Evolutionary conservation across 305 asterid species (phyloP).

Genomic region (Fraxinus greggii): DNA sequence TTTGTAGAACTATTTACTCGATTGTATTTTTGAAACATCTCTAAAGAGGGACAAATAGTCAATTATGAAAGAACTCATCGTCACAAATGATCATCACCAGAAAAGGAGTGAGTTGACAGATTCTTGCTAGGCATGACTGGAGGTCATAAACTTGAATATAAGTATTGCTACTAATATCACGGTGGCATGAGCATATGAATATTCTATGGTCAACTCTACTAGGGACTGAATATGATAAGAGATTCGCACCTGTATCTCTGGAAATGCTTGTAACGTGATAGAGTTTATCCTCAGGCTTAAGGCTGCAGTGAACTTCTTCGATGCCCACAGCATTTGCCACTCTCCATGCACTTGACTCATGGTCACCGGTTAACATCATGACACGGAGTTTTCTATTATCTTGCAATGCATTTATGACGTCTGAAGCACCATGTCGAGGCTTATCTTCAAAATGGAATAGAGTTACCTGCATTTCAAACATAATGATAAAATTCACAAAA

Average conservation of each 20-base stretch:
- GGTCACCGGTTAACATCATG: slow-evolving; percentile 97
- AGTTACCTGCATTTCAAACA: slow-evolving; percentile 60
- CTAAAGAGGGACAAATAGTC: too few relatives aligned
- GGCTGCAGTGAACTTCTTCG: slow-evolving; percentile 75
- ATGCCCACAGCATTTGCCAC: slow-evolving; percentile 94
- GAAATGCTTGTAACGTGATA: slow-evolving; percentile 78
- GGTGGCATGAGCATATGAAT: not conserved
- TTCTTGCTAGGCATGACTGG: not conserved
- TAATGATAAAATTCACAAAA: not conserved
- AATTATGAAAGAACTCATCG: too few relatives aligned
- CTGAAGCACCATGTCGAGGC: slow-evolving; percentile 71
- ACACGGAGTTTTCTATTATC: slow-evolving; percentile 70
- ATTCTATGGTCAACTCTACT: not conserved
- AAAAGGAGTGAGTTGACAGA: not conserved
- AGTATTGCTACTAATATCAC: not conserved
- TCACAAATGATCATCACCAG: not conserved
- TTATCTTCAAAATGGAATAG: slow-evolving; percentile 90
- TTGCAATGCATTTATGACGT: slow-evolving; percentile 69
- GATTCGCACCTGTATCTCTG: slow-evolving; percentile 66
- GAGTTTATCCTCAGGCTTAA: slow-evolving; percentile 97
- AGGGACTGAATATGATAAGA: slow-evolving; percentile 10
- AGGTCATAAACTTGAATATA: not conserved
- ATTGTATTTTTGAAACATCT: too few relatives aligned
- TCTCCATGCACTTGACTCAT: slow-evolving; percentile 87
- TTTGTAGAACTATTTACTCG: too few relatives aligned